Evolutionary conservation across 352 stramenopile species (phyloP).

Genomic region (Pilasporangium apinafurcum): DNA sequence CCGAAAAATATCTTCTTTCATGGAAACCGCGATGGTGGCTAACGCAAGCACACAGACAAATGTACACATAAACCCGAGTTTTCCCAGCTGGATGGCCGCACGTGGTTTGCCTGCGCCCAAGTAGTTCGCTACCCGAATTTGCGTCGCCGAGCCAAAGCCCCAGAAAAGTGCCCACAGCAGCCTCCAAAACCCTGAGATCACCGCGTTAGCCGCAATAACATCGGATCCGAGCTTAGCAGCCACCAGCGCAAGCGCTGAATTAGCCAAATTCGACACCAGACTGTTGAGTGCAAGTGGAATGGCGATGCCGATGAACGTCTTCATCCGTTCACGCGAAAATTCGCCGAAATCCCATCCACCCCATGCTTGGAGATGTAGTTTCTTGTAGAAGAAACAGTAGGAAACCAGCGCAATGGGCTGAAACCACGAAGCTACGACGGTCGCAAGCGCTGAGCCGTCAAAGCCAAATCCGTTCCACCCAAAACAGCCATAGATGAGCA

Average conservation of each 20-base stretch:
- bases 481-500: slow-evolving; percentile 42
- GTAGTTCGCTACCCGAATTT: slow-evolving; percentile 70
- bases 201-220: slow-evolving; percentile 30
- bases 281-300: slow-evolving; percentile 17
- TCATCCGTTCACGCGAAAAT: slow-evolving; percentile 19
- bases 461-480: slow-evolving; percentile 58
- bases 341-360: slow-evolving; percentile 18
- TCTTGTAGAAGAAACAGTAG: slow-evolving; percentile 32
- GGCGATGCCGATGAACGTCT: slow-evolving; percentile 25
- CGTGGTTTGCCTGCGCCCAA: slow-evolving; percentile 52
- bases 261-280: slow-evolving; percentile 26
- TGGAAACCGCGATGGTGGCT: slow-evolving; percentile 11
- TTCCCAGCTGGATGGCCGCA: slow-evolving; percentile 27
- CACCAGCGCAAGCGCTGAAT: slow-evolving; percentile 27
- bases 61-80: slow-evolving; percentile 3
- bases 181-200: slow-evolving; percentile 54
- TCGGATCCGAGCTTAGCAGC: slow-evolving; percentile 31
- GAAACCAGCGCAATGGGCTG: slow-evolving; percentile 32
- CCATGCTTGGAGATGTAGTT: slow-evolving; percentile 29
- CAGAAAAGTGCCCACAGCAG: slow-evolving; percentile 65
- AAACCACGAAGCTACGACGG: slow-evolving; percentile 34
- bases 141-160: slow-evolving; percentile 62
- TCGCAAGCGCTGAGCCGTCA: slow-evolving; percentile 64
- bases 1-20: slow-evolving; percentile 23
- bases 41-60: slow-evolving; percentile 7